Conservation (phyloP, 768 basidiomycete species). For the Daedaleopsis sinensis region DNA sequence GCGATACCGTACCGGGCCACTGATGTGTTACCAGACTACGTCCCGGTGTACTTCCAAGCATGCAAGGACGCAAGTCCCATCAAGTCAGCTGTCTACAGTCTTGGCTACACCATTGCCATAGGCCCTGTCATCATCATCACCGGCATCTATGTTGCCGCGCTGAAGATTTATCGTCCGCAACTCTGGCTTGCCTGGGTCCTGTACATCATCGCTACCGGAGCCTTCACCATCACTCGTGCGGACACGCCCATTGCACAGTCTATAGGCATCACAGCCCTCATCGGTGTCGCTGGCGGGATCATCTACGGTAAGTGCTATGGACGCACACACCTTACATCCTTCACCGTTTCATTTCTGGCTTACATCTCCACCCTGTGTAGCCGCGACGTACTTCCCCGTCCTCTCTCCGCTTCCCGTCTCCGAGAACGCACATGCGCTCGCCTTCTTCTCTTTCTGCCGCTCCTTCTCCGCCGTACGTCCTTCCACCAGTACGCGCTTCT, state of each 20-base stretch:
- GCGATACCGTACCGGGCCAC: background rate
- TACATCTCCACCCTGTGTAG: constrained; percentile 7
- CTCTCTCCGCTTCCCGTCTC: constrained; percentile 26
- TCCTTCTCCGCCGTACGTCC: constrained; percentile 23
- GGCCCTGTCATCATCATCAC: constrained; percentile 41
- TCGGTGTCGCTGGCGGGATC: constrained; percentile 34
- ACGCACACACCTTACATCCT: no score
- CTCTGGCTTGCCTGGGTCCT: constrained; percentile 40
- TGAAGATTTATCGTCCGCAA: constrained; percentile 38
- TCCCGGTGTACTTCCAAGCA: constrained; percentile 51
- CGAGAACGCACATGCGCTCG: constrained; percentile 38
- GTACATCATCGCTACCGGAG: constrained; percentile 36
- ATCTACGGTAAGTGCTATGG: background rate
- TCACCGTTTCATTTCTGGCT: background rate
- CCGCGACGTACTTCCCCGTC: constrained; percentile 5
- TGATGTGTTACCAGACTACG: constrained; percentile 30
- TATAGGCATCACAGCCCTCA: constrained; percentile 24
- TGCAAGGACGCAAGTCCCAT: constrained; percentile 40
- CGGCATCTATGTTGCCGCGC: constrained; percentile 33
- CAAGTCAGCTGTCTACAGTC: constrained; percentile 38
- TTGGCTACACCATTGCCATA: constrained; percentile 36
- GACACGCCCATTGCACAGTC: constrained; percentile 15
- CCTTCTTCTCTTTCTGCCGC: constrained; percentile 31
- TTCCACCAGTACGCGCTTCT: background rate
- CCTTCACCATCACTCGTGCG: constrained; percentile 34